phyloP scores from a whole-genome alignment of 2,329 filamentous ascomycete species.

The Sporothrix pallida region DNA sequence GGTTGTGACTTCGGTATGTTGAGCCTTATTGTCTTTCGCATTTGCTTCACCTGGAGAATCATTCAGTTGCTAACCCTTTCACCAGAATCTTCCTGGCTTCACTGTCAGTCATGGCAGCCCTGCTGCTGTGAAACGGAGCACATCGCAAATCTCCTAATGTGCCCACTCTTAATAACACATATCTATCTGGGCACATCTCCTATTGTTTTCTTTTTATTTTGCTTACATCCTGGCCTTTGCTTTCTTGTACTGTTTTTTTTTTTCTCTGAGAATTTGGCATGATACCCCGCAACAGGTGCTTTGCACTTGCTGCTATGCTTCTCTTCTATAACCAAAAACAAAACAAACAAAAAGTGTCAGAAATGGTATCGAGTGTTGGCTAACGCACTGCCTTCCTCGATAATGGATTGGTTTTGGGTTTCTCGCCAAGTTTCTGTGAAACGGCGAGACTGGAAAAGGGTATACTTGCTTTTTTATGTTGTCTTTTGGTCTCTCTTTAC shows the following conservation, averaged over 20 bases:
- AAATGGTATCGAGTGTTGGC: neutral
- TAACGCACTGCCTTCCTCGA: neutral
- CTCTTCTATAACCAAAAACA: constrained; percentile 31
- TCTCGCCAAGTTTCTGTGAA: constrained; percentile 19
- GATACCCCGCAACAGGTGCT: constrained; percentile 40
- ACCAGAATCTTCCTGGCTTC: constrained; percentile 37
- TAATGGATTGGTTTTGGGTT: neutral
- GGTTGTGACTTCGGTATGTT: constrained; percentile 74
- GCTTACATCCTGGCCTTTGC: constrained; percentile 25
- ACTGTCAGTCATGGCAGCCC: constrained; percentile 40
- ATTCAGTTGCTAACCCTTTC: constrained; percentile 27
- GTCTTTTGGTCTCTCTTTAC: neutral
- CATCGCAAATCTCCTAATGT: constrained; percentile 29
- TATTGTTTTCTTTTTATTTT: constrained; percentile 26
- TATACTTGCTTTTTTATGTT: neutral
- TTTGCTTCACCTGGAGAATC: neutral
- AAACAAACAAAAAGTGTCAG: constrained; percentile 9
- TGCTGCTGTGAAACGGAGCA: constrained; percentile 37
- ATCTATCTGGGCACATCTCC: neutral
- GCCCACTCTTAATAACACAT: neutral
- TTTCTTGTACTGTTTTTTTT: constrained; percentile 18
- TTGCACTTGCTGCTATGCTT: constrained; percentile 28
- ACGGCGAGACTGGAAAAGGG: constrained; percentile 5
- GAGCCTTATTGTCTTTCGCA: neutral
- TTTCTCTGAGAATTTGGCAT: constrained; percentile 29